phyloP scores from a whole-genome alignment of 148 eudicot genomes.

The Simmondsia chinensis region DNA sequence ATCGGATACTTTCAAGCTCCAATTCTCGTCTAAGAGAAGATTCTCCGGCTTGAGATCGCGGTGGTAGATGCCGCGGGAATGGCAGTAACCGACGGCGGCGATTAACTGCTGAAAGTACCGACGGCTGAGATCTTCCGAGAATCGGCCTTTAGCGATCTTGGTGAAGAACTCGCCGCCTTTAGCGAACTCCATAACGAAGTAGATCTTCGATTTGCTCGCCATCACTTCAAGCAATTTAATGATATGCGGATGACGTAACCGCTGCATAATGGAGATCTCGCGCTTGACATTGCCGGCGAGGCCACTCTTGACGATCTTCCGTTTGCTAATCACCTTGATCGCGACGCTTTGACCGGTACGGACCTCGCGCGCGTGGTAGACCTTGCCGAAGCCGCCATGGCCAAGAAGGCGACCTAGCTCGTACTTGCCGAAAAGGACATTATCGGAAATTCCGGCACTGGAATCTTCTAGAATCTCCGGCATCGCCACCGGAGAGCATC shows the following conservation, averaged over 20 bases:
- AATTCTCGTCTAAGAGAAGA: conserved; percentile 53
- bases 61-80: conserved; percentile 58
- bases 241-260: conserved; percentile 48
- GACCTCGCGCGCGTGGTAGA: conserved; percentile 48
- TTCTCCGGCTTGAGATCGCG: conserved; percentile 75
- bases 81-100: conserved; percentile 58
- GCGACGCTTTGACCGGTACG: conserved; percentile 54
- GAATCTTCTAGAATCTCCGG: too few relatives aligned
- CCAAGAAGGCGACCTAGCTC: conserved; percentile 59
- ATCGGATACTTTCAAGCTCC: conserved; percentile 51
- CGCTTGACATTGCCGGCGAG: conserved; percentile 34
- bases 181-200: conserved; percentile 61
- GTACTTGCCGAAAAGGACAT: conserved; percentile 37
- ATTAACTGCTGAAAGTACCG: conserved; percentile 59
- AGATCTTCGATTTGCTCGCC: conserved; percentile 50
- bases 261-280: conserved; percentile 56
- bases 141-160: conserved; percentile 45
- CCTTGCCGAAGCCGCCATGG: conserved; percentile 63
- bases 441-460: too few relatives aligned
- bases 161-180: conserved; percentile 73
- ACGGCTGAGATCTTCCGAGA: conserved; percentile 67
- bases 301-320: conserved; percentile 17
- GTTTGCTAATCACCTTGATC: conserved; percentile 43
- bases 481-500: too few relatives aligned
- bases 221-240: conserved; percentile 51